Conservation (phyloP, 257 asterid genomes). For the Solanum peruvianum region DNA sequence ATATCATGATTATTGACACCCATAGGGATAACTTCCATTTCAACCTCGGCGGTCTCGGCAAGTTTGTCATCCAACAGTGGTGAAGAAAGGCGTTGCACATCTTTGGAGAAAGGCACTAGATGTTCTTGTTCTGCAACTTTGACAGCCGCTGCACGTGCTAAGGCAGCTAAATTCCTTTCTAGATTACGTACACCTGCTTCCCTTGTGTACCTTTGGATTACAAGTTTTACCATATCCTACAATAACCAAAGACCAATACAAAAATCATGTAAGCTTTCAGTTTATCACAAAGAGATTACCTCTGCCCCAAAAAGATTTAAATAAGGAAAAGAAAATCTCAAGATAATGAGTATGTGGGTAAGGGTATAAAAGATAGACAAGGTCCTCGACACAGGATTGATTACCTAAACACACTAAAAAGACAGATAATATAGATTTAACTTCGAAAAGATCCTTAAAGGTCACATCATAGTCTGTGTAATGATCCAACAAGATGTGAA, state of each 20-base stretch:
- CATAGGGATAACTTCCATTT: conserved; percentile 95
- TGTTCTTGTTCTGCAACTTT: conserved; percentile 83
- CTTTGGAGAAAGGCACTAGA: conserved; percentile 70
- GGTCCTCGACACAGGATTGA: not conserved
- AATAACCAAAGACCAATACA: conserved; percentile 9
- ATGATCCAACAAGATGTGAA: not conserved
- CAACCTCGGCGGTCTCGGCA: conserved; percentile 91
- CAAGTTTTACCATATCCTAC: conserved; percentile 76
- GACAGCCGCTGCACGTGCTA: conserved; percentile 99
- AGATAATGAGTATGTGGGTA: not conserved
- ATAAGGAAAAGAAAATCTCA: not conserved
- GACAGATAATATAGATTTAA: not conserved
- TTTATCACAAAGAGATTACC: not conserved
- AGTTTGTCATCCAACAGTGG: conserved; percentile 73
- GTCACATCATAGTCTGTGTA: not conserved
- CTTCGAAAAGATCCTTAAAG: not conserved
- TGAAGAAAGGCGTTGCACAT: conserved; percentile 75
- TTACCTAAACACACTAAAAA: not conserved
- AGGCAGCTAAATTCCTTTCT: conserved; percentile 94
- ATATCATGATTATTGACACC: conserved; percentile 72
- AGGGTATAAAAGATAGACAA: not conserved
- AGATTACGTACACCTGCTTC: conserved; percentile 98
- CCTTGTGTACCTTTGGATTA: conserved; percentile 90
- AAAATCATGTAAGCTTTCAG: not conserved
- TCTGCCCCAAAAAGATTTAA: not conserved